phyloP scores from a whole-genome alignment of 225 moss, liverwort and hornwort species.

The Sphagnum tenellum region DNA sequence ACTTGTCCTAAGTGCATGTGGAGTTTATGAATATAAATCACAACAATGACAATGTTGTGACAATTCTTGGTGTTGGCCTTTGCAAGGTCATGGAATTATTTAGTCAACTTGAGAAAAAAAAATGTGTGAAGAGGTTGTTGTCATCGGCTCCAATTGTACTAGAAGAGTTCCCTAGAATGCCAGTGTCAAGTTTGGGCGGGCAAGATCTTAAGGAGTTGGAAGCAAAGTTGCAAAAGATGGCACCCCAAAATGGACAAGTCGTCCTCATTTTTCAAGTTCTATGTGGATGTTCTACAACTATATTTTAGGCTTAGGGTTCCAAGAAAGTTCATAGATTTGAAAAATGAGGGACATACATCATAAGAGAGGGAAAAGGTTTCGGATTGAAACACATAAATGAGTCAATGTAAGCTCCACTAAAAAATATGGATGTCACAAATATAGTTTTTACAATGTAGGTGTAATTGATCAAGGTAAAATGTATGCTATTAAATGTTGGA shows the following conservation, averaged over 20 bases:
- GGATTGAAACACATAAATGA: no score
- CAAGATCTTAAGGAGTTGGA: conserved; percentile 78
- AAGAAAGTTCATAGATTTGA: conserved; percentile 55
- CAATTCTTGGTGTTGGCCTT: conserved; percentile 62
- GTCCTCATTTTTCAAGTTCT: conserved; percentile 70
- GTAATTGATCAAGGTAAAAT: no score
- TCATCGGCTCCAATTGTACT: no score
- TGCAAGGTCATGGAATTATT: conserved; percentile 68
- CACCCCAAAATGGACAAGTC: conserved; percentile 69
- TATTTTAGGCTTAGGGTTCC: conserved; percentile 66
- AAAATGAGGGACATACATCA: conserved; percentile 60
- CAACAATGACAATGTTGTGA: conserved; percentile 72
- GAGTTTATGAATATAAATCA: conserved; percentile 57
- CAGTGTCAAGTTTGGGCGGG: conserved; percentile 41
- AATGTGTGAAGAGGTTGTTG: conserved; percentile 42
- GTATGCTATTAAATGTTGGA: no score
- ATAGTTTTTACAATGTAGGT: no score
- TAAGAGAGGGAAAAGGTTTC: no score
- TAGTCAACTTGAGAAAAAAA: conserved; percentile 76
- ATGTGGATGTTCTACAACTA: conserved; percentile 62
- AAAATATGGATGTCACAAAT: no score
- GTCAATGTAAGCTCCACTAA: no score
- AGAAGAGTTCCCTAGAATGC: conserved; percentile 58
- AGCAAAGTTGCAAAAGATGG: conserved; percentile 69
- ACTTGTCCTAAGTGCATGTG: conserved; percentile 49